Evolutionary conservation across 345 rosid genomes (phyloP).

Genomic region (Abelmoschus esculentus): DNA sequence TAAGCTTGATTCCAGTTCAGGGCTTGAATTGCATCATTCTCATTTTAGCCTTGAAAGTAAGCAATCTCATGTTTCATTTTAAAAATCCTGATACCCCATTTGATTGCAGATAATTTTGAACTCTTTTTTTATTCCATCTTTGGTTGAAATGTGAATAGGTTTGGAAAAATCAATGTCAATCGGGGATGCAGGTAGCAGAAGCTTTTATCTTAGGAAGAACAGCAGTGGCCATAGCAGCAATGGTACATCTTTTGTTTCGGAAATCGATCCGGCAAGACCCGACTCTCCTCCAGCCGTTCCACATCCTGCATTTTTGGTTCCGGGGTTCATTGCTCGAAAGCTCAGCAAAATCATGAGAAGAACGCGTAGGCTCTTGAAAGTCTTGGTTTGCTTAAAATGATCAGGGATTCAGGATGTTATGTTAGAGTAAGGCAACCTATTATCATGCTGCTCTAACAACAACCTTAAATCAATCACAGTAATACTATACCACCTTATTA

Average conservation of each 20-base stretch:
- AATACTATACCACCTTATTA: not conserved
- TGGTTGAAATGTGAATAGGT: conserved; percentile 26
- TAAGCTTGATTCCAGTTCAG: conserved; percentile 32
- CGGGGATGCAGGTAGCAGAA: conserved; percentile 61
- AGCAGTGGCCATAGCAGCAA: conserved; percentile 17
- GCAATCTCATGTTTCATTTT: not conserved
- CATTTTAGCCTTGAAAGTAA: conserved; percentile 71
- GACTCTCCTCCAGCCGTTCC: conserved; percentile 23
- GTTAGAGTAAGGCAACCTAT: not conserved
- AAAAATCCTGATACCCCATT: not conserved
- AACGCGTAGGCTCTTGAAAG: conserved; percentile 46
- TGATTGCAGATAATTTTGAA: not conserved
- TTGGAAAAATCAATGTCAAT: conserved; percentile 49
- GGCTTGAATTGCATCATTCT: conserved; percentile 65
- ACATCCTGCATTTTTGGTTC: conserved; percentile 21
- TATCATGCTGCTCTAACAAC: not conserved
- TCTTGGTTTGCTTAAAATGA: conserved; percentile 41
- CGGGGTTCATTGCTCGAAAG: conserved; percentile 40
- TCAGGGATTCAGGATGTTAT: no score
- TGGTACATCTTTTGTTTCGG: conserved; percentile 19
- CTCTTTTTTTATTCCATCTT: no score
- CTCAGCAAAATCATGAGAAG: conserved; percentile 47
- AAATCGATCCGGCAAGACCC: conserved; percentile 9
- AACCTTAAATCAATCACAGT: not conserved
- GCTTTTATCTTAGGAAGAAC: conserved; percentile 58